Evolutionary conservation across 202 grass and related monocot genomes (phyloP).

Genomic region (Eragrostis tef): DNA sequence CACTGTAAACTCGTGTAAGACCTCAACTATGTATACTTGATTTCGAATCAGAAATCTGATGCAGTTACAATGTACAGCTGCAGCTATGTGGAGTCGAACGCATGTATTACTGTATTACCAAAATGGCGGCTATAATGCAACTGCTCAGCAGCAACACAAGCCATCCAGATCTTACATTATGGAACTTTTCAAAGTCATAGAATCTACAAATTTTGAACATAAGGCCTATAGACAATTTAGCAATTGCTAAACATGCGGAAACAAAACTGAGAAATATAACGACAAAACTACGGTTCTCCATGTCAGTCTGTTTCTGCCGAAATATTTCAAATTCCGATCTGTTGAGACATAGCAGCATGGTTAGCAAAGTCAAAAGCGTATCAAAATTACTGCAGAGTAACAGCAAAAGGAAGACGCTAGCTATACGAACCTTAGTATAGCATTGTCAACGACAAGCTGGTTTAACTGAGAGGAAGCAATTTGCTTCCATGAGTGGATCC

Average conservation of each 20-base stretch:
- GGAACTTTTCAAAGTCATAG: constrained; percentile 60
- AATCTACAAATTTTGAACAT: constrained; percentile 75
- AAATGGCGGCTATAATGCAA: constrained; percentile 75
- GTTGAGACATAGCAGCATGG: constrained; percentile 41
- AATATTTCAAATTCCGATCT: constrained; percentile 81
- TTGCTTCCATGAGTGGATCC: constrained; percentile 71
- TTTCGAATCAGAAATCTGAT: constrained; percentile 36
- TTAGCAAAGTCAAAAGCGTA: constrained; percentile 10
- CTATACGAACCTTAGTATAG: constrained; percentile 62
- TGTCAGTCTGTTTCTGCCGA: constrained; percentile 65
- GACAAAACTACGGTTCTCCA: constrained; percentile 82
- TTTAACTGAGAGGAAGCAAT: constrained; percentile 76
- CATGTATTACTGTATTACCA: constrained; percentile 73
- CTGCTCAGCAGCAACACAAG: constrained; percentile 81
- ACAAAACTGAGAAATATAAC: constrained; percentile 88
- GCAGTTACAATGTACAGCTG: constrained; percentile 30
- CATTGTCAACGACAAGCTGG: constrained; percentile 61
- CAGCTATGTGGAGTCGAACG: constrained; percentile 27
- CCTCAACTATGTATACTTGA: constrained; percentile 13
- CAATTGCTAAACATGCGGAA: constrained; percentile 75
- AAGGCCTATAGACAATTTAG: constrained; percentile 64
- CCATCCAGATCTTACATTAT: constrained; percentile 76
- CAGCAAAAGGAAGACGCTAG: not conserved
- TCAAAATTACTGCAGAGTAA: not conserved
- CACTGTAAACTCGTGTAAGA: not conserved